Evolutionary conservation across 805 yeast genomes (phyloP), one percentile per base, ranked within the genome.

Genomic region (Brettanomyces bruxellensis): DNA sequence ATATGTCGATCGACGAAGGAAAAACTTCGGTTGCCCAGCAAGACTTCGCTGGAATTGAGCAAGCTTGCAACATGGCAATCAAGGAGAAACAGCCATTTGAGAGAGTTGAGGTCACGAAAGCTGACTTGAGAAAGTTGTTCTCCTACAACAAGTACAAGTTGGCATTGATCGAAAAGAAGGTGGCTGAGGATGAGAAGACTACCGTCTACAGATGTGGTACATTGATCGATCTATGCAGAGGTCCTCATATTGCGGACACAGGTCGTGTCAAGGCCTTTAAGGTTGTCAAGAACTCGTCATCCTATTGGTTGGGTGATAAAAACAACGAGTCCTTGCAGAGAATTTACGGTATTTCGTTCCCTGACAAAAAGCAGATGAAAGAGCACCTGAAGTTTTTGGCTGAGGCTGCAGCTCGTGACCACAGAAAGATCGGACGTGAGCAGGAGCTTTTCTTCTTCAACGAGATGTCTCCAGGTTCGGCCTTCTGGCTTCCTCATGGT

Each of bases 401-500:
- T 61, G 99, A 93, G 70, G 99, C 99, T 40, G 86, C 95, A 48
- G 79, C 81, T 65, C 86, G 99, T 73, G 95, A 86, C 65, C 99
- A 93, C 70, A 81, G 99, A 70, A 90, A 83, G 69, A 83, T 93
- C 55, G 99, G 99, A 66, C 84, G 72, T 60, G 98, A 93, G 60
- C 99, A 93, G 71, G 98, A 93, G 64, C 76, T 93, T 61, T 93
- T 90, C 71, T 79, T 83, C 69, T 93, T 93, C 79, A 81, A 93
- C 68, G 99, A 93, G 69, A 71, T 91, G 84, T 86, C 96, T 18
- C 99, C 99, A 46, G 99, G 99, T 55, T 81, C 95, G 38, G 90
- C 95, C 50, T 93, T 93, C 80, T 93, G 98, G 98, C 77, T 93
- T 59, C 99, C 99, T 44, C 99, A 91, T 62, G 99, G 99, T 69